phyloP scores from a whole-genome alignment of 1,284 basidiomycete genomes.

The Tylopilus sp. region DNA sequence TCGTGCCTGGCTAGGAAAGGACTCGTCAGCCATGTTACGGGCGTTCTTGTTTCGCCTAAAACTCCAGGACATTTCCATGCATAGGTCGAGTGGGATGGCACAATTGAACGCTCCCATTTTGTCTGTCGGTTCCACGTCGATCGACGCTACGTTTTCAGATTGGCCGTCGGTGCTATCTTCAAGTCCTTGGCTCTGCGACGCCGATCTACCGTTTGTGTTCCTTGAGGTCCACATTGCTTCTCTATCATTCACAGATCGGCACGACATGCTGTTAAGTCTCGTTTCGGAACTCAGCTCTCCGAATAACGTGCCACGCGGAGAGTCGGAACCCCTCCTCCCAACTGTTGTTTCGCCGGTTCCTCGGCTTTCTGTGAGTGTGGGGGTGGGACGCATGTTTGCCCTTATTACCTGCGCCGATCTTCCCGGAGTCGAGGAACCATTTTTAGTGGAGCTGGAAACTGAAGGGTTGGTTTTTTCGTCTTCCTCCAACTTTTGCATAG shows the following conservation, averaged over 20 bases:
- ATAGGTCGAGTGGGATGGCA: slow-evolving; percentile 17
- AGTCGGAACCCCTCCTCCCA: slow-evolving; percentile 26
- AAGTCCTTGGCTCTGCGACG: slow-evolving; percentile 51
- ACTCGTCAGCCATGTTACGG: slow-evolving; percentile 35
- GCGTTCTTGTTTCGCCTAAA: slow-evolving; percentile 46
- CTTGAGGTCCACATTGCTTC: slow-evolving; percentile 45
- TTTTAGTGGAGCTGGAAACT: slow-evolving; percentile 50
- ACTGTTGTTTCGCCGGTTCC: slow-evolving; percentile 46
- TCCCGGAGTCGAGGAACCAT: slow-evolving; percentile 36
- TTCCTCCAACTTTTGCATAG: slow-evolving; percentile 34
- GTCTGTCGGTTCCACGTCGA: slow-evolving; percentile 40
- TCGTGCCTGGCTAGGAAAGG: slow-evolving; percentile 50
- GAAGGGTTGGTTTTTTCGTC: slow-evolving; percentile 43
- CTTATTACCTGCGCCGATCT: slow-evolving; percentile 46
- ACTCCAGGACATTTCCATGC: slow-evolving; percentile 36
- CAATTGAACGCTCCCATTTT: slow-evolving; percentile 40
- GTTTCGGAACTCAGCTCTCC: slow-evolving; percentile 22
- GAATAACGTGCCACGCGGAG: slow-evolving; percentile 14
- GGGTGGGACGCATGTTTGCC: slow-evolving; percentile 46
- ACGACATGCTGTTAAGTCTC: slow-evolving; percentile 48
- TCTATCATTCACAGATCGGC: slow-evolving; percentile 48
- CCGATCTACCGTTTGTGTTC: slow-evolving; percentile 56
- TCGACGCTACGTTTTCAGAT: slow-evolving; percentile 49
- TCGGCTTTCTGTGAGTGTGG: slow-evolving; percentile 45
- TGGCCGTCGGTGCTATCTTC: slow-evolving; percentile 46